Evolutionary conservation across 192 early-diverging fungal genomes (phyloP), one percentile per base, ranked within the genome.

Genomic region (Rhizophagus clarus): DNA sequence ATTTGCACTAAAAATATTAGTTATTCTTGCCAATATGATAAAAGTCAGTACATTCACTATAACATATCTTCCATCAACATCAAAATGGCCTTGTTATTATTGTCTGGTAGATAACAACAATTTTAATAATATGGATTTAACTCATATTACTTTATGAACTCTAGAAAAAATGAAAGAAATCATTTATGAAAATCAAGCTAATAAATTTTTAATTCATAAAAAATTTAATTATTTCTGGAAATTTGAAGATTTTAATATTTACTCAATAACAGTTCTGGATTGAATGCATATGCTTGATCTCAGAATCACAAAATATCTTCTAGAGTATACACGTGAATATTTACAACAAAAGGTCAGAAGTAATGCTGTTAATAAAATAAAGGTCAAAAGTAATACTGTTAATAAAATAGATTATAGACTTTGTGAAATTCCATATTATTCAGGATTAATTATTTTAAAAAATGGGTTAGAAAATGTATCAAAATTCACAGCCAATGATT

Each of bases 201-300:
- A 70, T 22, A 15, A 45, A 3, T 70, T 32, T 70, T 70, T 3
- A 0, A 37, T 70, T 17, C 32, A 70, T 37, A 17, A 22, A 4
- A 7, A 34, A n/a, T 3, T 14, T 37, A 70, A 70, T 70, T 17
- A 5, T 37, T 70, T 70, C 34, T 40, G 40, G 31, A 40, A 70
- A 2, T n/a, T 20, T 42, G 11, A 42, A n/a, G 32, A 70, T 70
- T 70, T 70, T 45, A 70, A 70, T 1, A 70, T 70, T 42, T 70
- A 70, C 34, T 14, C 5, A 12, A 37, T 37, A 70, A 70, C 68
- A 0, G 17, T 70, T 42, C 40, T 17, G 0, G 47, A 49, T 49
- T 12, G 15, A 0, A 49, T 49, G 11, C 11, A 49, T 11, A 14
- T 49, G 47, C 47, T 49, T 15, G 29, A 64, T 24, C 11, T 64